Evolutionary conservation across 2,329 filamentous ascomycete genomes (phyloP), one percentile per base, ranked within the genome.

Genomic region (Fusarium incarnatum): DNA sequence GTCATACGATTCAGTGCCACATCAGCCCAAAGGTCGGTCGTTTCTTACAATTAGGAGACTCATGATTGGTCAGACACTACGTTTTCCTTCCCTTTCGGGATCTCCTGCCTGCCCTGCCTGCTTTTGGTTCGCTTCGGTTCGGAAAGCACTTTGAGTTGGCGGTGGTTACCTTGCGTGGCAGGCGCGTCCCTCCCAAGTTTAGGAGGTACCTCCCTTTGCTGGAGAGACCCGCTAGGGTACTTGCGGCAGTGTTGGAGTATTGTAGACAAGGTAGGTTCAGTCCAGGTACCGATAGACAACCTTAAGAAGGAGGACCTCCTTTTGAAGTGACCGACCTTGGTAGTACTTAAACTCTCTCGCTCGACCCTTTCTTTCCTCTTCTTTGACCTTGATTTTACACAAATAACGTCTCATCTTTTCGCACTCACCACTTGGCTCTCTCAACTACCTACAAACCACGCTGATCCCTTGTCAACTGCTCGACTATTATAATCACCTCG

Each of bases 1-100:
- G 69, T 74, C 74, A 71, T 76, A 74, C 73, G 73, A 76, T 74
- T 73, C 71, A 75, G 73, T 72, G 69, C 74, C 72, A 76, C 73
- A 76, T 75, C 71, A 63, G 64, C 71, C 59, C 69, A 76, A 76
- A 67, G 28, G 67, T 75, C 71, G 55, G 61, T 58, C 27, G 73
- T 64, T 76, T 76, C 65, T 76, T 56, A 74, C 73, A 71, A 75
- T 61, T 64, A 40, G 18, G 20, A 23, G 8, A 25, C 22, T 40
- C 34, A 6, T 60, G 56, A 73, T 73, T 75, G 73, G 73, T 5
- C 44, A 41, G n/a, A 5, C 6, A 18, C 3, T 13, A 54, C 37
- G 8, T 42, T 44, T 47, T 27, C 30, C 60, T 63, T 59, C 53
- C 53, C 34, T 22, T 70, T 70, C 68, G 68, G 70, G 70, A 63